Percentiles rank a stretch among this genome's conserved stretches.
phyloP scores from a whole-genome alignment of 768 basidiomycete species.

The Hebeloma cylindrosporum region DNA sequence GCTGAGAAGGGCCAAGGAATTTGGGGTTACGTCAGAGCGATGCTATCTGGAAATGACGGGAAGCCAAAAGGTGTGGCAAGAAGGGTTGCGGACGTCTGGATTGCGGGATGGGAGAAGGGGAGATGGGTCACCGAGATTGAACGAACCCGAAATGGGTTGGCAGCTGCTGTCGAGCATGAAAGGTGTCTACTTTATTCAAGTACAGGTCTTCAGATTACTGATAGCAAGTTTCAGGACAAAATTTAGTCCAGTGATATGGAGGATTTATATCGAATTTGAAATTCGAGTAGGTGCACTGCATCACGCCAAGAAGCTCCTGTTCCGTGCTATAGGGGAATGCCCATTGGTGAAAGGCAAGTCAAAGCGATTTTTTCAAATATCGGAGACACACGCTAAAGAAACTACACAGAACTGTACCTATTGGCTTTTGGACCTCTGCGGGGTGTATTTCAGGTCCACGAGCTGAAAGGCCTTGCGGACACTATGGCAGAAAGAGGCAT shows the following conservation, averaged over 20 bases:
- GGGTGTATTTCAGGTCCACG: slow-evolving; percentile 54
- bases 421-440: slow-evolving; percentile 75
- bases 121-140: slow-evolving; percentile 72
- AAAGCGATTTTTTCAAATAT: not conserved
- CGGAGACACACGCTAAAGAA: slow-evolving; percentile 5
- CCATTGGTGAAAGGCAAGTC: slow-evolving; percentile 68
- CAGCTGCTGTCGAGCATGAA: slow-evolving; percentile 61
- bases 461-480: slow-evolving; percentile 63
- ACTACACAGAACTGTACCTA: slow-evolving; percentile 64
- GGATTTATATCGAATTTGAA: slow-evolving; percentile 76
- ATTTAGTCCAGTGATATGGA: slow-evolving; percentile 68
- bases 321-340: slow-evolving; percentile 72
- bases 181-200: slow-evolving; percentile 45
- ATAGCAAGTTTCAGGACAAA: slow-evolving; percentile 48
- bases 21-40: slow-evolving; percentile 68
- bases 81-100: slow-evolving; percentile 71
- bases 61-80: slow-evolving; percentile 57
- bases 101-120: slow-evolving; percentile 75
- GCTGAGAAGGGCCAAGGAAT: slow-evolving; percentile 74
- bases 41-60: slow-evolving; percentile 50
- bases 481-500: slow-evolving; percentile 78
- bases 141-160: slow-evolving; percentile 63
- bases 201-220: slow-evolving; percentile 6
- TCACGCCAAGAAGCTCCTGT: slow-evolving; percentile 71
- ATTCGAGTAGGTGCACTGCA: slow-evolving; percentile 57